Evolutionary conservation across 1,139 yeast genomes (phyloP).

Genomic region (Saccharomyces hybrid): DNA sequence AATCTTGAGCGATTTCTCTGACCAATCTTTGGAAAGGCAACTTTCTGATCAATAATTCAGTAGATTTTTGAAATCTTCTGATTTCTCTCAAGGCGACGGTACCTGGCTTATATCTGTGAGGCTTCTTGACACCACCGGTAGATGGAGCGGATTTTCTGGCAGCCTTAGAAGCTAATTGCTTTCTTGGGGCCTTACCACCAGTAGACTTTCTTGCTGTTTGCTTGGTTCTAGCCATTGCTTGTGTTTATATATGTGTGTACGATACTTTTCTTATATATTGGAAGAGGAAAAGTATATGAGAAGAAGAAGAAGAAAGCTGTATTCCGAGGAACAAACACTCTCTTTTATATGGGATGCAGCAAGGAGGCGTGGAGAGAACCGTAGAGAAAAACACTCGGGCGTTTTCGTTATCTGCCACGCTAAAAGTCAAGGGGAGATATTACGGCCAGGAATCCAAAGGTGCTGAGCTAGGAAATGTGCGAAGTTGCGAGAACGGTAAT

Average conservation of each 20-base stretch:
- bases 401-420: background rate
- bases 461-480: background rate
- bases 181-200: conserved; percentile 99
- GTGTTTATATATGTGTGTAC: background rate
- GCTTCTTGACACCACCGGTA: conserved; percentile 98
- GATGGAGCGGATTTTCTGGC: conserved; percentile 97
- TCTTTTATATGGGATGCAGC: background rate
- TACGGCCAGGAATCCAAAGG: background rate
- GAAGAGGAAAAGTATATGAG: background rate
- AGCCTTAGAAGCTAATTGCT: conserved; percentile 97
- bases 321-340: background rate
- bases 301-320: background rate
- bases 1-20: conserved; percentile 95
- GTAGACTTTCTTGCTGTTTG: conserved; percentile 98
- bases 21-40: conserved; percentile 98
- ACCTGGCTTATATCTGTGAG: conserved; percentile 99
- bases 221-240: conserved; percentile 90
- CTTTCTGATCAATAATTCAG: conserved; percentile 93
- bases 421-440: background rate
- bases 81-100: conserved; percentile 98
- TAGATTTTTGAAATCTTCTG: conserved; percentile 97
- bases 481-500: background rate
- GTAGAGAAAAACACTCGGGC: background rate
- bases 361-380: background rate
- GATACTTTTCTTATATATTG: background rate